Percentiles rank a stretch among this genome's conserved stretches.
These are phyloP conservation scores for Talaromyces amestolkiae DNA, from an alignment of 2,329 filamentous ascomycete genomes.

Conservation along the genomic window DNA sequence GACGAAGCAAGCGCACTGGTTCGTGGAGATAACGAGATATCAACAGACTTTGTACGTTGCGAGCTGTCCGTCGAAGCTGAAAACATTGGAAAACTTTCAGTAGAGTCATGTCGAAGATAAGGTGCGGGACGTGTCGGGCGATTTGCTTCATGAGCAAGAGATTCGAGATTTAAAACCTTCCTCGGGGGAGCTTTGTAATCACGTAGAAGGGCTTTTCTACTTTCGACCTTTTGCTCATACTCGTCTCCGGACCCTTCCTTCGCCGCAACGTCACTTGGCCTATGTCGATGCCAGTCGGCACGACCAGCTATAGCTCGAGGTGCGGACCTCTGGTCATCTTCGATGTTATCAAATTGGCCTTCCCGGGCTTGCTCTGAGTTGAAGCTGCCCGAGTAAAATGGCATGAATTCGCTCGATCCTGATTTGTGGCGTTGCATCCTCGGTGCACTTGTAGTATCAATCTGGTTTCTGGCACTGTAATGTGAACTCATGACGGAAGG, in stretches of 20 bases:
- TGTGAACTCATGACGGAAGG: slow-evolving; percentile 44
- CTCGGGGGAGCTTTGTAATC: slow-evolving; percentile 53
- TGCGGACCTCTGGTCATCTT: slow-evolving; percentile 39
- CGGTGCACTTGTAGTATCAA: slow-evolving; percentile 19
- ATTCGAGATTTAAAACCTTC: slow-evolving; percentile 50
- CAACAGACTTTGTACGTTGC: slow-evolving; percentile 51
- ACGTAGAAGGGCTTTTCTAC: slow-evolving; percentile 43
- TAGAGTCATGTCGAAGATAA: slow-evolving; percentile 55
- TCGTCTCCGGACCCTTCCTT: slow-evolving; percentile 34
- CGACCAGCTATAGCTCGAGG: slow-evolving; percentile 41
- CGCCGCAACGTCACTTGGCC: slow-evolving; percentile 25
- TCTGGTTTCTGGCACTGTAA: slow-evolving; percentile 28
- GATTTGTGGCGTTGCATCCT: slow-evolving; percentile 27
- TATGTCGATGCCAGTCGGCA: slow-evolving; percentile 37
- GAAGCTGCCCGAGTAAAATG: slow-evolving; percentile 24
- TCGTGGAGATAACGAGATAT: slow-evolving; percentile 48
- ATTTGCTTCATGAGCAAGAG: slow-evolving; percentile 30
- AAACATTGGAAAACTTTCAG: slow-evolving; percentile 63
- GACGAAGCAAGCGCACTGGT: slow-evolving; percentile 27
- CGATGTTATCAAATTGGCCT: slow-evolving; percentile 22
- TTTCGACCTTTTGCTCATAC: slow-evolving; percentile 41
- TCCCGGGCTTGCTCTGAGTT: slow-evolving; percentile 27
- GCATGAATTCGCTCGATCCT: slow-evolving; percentile 27
- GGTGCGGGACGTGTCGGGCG: slow-evolving; percentile 32
- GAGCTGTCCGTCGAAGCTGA: slow-evolving; percentile 61